A percentile compares a stretch with the other conserved stretches of the same genome.
These are phyloP conservation scores for Narthecium ossifragum DNA, from an alignment of 106 monocot genomes.

Conservation along the genomic window DNA sequence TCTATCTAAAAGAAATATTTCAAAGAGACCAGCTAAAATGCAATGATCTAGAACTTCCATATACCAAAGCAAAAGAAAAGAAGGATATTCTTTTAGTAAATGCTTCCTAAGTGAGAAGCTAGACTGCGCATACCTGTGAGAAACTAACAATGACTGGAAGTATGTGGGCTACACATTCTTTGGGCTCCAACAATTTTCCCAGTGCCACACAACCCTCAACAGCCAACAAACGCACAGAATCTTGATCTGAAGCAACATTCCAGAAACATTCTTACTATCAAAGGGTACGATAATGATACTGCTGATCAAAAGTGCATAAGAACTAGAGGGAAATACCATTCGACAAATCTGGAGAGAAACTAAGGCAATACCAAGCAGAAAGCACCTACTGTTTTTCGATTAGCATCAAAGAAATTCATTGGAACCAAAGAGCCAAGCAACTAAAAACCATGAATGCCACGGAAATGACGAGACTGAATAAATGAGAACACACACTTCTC, in stretches of 20 bases:
- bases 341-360: not conserved
- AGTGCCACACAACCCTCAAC: slow-evolving; percentile 49
- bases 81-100: not conserved
- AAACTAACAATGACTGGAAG: slow-evolving; percentile 48
- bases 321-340: not conserved
- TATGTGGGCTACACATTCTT: slow-evolving; percentile 43
- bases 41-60: not conserved
- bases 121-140: slow-evolving; percentile 24
- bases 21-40: not conserved
- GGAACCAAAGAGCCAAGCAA: no score
- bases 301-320: not conserved
- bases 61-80: not conserved
- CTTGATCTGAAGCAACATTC: slow-evolving; percentile 31
- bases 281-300: not conserved
- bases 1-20: not conserved
- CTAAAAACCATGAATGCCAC: no score
- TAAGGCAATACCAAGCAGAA: no score
- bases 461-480: no score
- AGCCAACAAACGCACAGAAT: slow-evolving; percentile 48
- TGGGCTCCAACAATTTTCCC: slow-evolving; percentile 40
- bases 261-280: not conserved
- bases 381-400: no score
- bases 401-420: not conserved
- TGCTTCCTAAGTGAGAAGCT: not conserved
- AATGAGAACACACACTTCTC: no score